phyloP scores from a whole-genome alignment of 345 rosid species.

The Pugionium dolabratum region DNA sequence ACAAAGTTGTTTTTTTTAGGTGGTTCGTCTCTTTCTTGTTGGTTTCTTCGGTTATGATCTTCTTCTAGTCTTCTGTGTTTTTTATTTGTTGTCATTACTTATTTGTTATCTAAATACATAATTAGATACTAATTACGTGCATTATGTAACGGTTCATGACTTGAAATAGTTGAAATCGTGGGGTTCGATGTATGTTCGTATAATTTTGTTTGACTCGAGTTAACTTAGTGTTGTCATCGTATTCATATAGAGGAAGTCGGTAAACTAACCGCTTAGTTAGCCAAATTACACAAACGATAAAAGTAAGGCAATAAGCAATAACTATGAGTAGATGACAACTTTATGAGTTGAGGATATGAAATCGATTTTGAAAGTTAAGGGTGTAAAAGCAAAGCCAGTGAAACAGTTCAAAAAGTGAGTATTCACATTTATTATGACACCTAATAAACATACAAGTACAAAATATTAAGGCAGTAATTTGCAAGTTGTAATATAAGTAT shows the following conservation, averaged over 20 bases:
- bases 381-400: conserved; percentile 26
- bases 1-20: not conserved
- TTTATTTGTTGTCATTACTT: conserved; percentile 1
- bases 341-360: conserved; percentile 18
- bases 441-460: conserved; percentile 36
- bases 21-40: conserved; percentile 7
- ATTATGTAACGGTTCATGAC: not conserved
- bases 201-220: not conserved
- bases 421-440: conserved; percentile 38
- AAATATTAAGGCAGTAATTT: conserved; percentile 32
- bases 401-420: conserved; percentile 33
- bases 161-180: not conserved
- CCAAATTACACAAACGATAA: not conserved
- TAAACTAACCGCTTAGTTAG: not conserved
- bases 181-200: not conserved
- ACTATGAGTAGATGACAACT: conserved; percentile 18
- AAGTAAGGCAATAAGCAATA: not conserved
- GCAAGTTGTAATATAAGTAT: not conserved
- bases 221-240: not conserved
- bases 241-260: not conserved
- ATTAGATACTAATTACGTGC: not conserved
- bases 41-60: not conserved
- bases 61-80: not conserved
- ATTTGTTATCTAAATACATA: not conserved
- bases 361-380: conserved; percentile 10